Evolutionary conservation across 2,329 filamentous ascomycete genomes (phyloP), one percentile per base, ranked within the genome.

Genomic region (Colletotrichum melonis): DNA sequence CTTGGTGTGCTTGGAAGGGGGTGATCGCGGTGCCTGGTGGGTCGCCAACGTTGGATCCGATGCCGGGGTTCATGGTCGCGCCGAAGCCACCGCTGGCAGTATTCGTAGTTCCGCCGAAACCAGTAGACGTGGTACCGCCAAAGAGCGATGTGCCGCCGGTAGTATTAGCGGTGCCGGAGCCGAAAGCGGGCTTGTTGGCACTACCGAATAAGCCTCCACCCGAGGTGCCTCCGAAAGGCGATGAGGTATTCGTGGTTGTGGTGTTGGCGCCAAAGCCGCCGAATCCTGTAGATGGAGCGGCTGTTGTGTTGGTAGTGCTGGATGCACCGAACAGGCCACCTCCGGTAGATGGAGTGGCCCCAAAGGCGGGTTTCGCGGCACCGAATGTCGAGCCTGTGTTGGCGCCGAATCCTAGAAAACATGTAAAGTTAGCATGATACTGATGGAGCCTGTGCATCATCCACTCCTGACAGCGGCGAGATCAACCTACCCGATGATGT

Each of bases 21-120:
- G 89, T 88, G 4, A 88, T 86, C 16, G 88, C 92, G 11, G 94
- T 96, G 72, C 94, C 94, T 30, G 91, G 89, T 73, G 90, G 89
- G 73, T 92, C 89, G 60, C 87, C 88, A 24, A 86, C 82, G 56
- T 84, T 86, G 63, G 82, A 85, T 56, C 88, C 87, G 56, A 91
- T 82, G 35, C 88, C 86, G 19, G 88, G 85, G 74, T 87, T 89
- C 73, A 81, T 81, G 49, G 82, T 77, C 30, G 82, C 76, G 14
- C 87, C 86, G 69, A 88, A 89, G 2, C 81, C 82, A 12, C 82
- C 78, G 54, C 76, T 82, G 72, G 76, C 83, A 2, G 80, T 81
- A 46, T n/a, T 49, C 8, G 80, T 78, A 22, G 77, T 79, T 30
- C 80, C 78, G 52, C 85, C 85, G 67, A 87, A 86, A 16, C 77